phyloP scores from a whole-genome alignment of 176 grass and related monocot species.

The sorghum (Sorghum bicolor) region DNA sequence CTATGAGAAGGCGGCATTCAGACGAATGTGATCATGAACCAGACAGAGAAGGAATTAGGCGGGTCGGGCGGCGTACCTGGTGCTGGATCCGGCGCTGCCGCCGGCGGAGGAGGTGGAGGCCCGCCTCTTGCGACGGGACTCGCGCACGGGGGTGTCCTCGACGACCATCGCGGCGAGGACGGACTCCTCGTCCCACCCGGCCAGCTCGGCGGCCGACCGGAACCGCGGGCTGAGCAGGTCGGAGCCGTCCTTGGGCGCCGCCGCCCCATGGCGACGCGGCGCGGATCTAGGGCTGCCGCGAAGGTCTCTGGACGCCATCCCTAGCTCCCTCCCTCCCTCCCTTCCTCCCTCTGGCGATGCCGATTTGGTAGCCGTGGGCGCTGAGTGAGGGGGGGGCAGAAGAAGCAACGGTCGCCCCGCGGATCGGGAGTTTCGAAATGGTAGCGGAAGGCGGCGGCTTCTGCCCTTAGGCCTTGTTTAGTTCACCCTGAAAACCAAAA shows the following conservation, averaged over 20 bases:
- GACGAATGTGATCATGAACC: not conserved
- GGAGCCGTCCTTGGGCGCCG: constrained; percentile 34
- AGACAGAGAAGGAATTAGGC: not conserved
- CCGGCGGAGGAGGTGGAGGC: constrained; percentile 26
- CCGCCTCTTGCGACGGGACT: constrained; percentile 74
- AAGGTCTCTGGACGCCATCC: constrained; percentile 18
- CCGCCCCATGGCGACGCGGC: not conserved
- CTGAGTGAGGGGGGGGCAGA: too few relatives aligned
- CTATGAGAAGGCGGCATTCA: constrained; percentile 16
- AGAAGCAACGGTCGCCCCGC: not conserved
- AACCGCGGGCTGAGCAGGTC: constrained; percentile 72
- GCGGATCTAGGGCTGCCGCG: constrained; percentile 26
- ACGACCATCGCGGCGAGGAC: constrained; percentile 75
- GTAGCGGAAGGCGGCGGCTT: not conserved
- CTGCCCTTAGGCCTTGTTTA: too few relatives aligned
- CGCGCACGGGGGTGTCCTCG: constrained; percentile 92
- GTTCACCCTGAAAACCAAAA: too few relatives aligned
- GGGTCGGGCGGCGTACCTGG: constrained; percentile 28
- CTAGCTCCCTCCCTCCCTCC: too few relatives aligned
- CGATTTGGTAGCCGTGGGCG: not conserved
- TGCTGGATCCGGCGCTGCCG: constrained; percentile 51
- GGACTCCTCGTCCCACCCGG: constrained; percentile 94
- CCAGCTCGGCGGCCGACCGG: constrained; percentile 72
- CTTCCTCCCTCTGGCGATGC: not conserved
- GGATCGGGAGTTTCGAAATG: not conserved